A percentile compares a stretch with the other conserved stretches of the same genome.
Evolutionary conservation across 306 rosid genomes (phyloP).

Genomic region (Corylus heterophylla): DNA sequence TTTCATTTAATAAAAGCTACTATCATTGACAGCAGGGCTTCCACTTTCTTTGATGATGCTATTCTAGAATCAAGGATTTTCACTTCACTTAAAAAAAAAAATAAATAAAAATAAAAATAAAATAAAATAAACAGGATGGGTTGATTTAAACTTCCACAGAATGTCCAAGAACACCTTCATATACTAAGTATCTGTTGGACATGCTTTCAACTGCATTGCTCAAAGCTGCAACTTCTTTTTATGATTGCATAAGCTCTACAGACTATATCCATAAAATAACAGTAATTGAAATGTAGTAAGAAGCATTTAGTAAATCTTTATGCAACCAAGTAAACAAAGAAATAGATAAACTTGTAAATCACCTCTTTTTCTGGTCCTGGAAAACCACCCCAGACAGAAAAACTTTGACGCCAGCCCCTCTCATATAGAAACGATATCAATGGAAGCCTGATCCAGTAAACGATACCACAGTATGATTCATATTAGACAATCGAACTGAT

Average conservation of each 20-base stretch:
- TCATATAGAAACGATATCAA: constrained; percentile 81
- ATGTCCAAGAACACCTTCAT: neutral
- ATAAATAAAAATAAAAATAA: neutral
- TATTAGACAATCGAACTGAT: neutral
- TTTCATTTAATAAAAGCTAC: neutral
- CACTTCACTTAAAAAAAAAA: neutral
- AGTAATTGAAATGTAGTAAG: neutral
- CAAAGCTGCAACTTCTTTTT: neutral
- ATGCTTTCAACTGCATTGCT: neutral
- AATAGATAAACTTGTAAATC: constrained; percentile 11
- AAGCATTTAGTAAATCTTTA: neutral
- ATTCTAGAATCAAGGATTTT: neutral
- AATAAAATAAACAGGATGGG: neutral
- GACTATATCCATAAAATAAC: neutral
- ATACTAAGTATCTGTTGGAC: neutral
- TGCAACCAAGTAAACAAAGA: neutral
- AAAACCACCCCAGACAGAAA: constrained; percentile 66
- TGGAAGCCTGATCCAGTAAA: constrained; percentile 64
- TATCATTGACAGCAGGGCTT: neutral
- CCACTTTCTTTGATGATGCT: neutral
- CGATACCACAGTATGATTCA: constrained; percentile 11
- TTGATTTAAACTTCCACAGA: neutral
- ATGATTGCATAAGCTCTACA: neutral
- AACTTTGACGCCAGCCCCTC: constrained; percentile 97
- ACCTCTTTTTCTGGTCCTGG: constrained; percentile 99